phyloP scores from a whole-genome alignment of 2,329 filamentous ascomycete species.

The Alternaria novae-zelandiae region DNA sequence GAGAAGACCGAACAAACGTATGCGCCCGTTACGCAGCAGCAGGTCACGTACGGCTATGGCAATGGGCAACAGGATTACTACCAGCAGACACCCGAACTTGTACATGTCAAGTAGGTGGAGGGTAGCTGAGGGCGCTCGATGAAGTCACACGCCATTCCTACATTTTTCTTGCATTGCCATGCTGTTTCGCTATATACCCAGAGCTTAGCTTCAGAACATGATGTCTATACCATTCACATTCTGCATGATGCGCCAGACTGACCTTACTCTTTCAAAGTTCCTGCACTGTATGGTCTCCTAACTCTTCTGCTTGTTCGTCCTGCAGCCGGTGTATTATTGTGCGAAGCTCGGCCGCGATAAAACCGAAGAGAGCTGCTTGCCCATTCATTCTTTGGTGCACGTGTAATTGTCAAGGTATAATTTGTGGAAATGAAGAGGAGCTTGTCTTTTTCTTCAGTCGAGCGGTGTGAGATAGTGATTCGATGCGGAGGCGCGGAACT shows the following conservation, averaged over 20 bases:
- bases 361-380: neutral
- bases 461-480: neutral
- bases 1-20: neutral
- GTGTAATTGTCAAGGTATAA: neutral
- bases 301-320: neutral
- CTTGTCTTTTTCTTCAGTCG: neutral
- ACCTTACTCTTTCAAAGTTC: neutral
- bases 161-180: neutral
- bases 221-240: neutral
- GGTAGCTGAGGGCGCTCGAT: neutral
- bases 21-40: conserved; percentile 7
- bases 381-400: neutral
- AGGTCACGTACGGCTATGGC: conserved; percentile 14
- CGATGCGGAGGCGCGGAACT: neutral
- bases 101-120: neutral
- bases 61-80: conserved; percentile 20
- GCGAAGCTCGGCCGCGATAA: neutral
- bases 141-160: neutral
- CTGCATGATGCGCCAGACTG: neutral
- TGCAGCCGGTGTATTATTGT: neutral
- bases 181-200: neutral
- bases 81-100: conserved; percentile 19
- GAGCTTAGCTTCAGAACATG: neutral
- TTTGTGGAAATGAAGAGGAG: neutral
- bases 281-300: neutral